Evolutionary conservation across 192 early-diverging fungal species (phyloP), one percentile per base, ranked within the genome.

Genomic region (Pilobolus umbonatus): DNA sequence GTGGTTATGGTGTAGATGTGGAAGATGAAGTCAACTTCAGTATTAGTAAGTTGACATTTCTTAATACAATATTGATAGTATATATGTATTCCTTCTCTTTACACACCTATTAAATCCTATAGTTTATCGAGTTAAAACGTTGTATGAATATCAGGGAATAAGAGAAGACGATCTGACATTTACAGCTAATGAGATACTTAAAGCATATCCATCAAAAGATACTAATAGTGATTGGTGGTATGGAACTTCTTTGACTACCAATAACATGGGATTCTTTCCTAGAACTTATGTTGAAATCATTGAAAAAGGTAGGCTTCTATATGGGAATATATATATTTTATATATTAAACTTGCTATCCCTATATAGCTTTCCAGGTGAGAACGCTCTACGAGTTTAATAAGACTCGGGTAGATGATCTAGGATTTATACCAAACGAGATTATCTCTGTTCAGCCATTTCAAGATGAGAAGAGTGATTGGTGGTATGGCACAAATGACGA

Each of bases 171-270:
- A 88, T 60, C 59, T 88, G 15, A 47, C 55, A 17, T 60, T 88
- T 36, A 49, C 34, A 14, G 70, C 70, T 32, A 76, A 75, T 44
- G 79, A 82, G 31, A 65, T 78, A 5, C 14, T 87, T 29, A 71
- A 74, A 15, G 86, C 85, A 11, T 61, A 73, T 32, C 71, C 71
- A 15, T 67, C 71, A 4, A 75, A 81, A 63, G 68, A 73, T 40
- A 84, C 78, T 46, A 64, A 81, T 17, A 84, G 82, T 29, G 85
- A 88, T 42, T 88, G 86, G 86, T 73, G 84, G 53, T 84, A 72
- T 72, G 85, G 86, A 19, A 70, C 64, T 15, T 61, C 57, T 5
- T 32, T 67, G 19, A 50, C 63, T 15, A 62, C 61, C 0, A 63
- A 76, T 9, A 42, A 44, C n/a, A 60, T 55, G 28, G 86, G 86